These are phyloP conservation scores for Chondrostereum purpureum DNA, from an alignment of 1,284 basidiomycete genomes.

Conservation along the genomic window DNA sequence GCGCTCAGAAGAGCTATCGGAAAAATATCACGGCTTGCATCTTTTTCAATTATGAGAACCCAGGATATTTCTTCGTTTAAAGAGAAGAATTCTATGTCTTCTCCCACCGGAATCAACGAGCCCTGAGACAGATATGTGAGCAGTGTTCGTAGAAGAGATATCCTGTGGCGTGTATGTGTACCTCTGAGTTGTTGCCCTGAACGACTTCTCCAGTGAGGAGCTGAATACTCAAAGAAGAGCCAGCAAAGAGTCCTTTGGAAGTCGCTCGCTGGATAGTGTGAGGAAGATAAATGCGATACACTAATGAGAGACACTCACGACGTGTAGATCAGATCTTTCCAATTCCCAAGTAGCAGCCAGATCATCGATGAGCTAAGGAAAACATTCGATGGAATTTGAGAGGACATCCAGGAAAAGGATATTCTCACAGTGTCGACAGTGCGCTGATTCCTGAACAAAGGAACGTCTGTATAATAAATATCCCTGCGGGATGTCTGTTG, in stretches of 20 bases:
- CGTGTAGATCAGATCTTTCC: conserved; percentile 69
- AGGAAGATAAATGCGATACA: conserved; percentile 8
- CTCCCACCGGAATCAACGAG: conserved; percentile 67
- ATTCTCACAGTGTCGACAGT: conserved; percentile 64
- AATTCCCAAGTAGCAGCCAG: conserved; percentile 76
- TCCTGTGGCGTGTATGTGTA: conserved; percentile 18
- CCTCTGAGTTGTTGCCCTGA: conserved; percentile 49
- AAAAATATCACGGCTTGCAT: conserved; percentile 40
- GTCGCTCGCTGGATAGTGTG: conserved; percentile 61
- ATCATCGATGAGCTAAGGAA: conserved; percentile 82
- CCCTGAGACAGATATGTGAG: conserved; percentile 39
- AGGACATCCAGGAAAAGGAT: conserved; percentile 7
- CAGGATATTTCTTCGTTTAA: conserved; percentile 52
- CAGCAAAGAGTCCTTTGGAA: conserved; percentile 79
- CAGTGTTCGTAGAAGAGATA: neutral
- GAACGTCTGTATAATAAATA: conserved; percentile 80
- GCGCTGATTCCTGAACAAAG: conserved; percentile 67
- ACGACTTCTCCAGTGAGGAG: conserved; percentile 51
- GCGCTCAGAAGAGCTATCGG: neutral
- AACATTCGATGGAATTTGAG: too few relatives aligned
- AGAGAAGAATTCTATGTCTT: conserved; percentile 59
- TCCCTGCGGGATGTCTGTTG: conserved; percentile 46
- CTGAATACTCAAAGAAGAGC: conserved; percentile 53
- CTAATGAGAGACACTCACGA: conserved; percentile 41
- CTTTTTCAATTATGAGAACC: conserved; percentile 89